These are phyloP conservation scores for Gnomoniopsis smithogilvyi DNA, from an alignment of 2,329 filamentous ascomycete species.

Conservation along the genomic window DNA sequence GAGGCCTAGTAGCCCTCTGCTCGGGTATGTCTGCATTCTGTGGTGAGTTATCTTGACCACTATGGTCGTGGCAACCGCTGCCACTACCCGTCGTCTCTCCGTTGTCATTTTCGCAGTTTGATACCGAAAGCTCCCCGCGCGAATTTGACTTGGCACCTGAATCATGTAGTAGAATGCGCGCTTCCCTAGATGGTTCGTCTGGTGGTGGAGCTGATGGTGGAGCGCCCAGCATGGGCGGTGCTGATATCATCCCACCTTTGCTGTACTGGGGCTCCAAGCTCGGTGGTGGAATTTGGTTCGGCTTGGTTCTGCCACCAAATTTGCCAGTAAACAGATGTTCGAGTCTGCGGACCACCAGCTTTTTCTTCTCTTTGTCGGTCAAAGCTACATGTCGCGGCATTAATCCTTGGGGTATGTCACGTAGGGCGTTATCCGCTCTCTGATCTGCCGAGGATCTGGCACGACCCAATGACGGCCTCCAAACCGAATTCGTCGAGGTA, in stretches of 20 bases:
- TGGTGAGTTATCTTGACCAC: slow-evolving; percentile 38
- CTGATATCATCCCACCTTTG: slow-evolving; percentile 13
- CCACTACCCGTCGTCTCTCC: slow-evolving; percentile 33
- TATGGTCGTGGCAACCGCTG: slow-evolving; percentile 25
- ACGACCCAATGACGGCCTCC: slow-evolving; percentile 34
- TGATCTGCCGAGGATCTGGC: slow-evolving; percentile 44
- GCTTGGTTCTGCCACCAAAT: slow-evolving; percentile 31
- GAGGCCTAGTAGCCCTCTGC: slow-evolving; percentile 72
- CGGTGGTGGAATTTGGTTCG: slow-evolving; percentile 29
- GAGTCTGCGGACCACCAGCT: slow-evolving; percentile 69
- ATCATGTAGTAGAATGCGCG: slow-evolving; percentile 40
- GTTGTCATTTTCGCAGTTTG: slow-evolving; percentile 44
- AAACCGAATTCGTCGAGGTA: slow-evolving; percentile 38
- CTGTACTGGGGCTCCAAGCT: slow-evolving; percentile 1
- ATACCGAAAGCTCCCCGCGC: slow-evolving; percentile 40
- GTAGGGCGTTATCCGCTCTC: slow-evolving; percentile 67
- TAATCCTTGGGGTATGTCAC: slow-evolving; percentile 68
- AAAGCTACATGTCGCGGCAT: slow-evolving; percentile 60
- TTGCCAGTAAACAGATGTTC: slow-evolving; percentile 83
- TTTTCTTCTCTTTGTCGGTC: slow-evolving; percentile 73
- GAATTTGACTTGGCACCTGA: slow-evolving; percentile 38
- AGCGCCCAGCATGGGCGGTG: slow-evolving; percentile 1
- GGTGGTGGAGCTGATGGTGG: slow-evolving; percentile 7
- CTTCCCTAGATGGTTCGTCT: slow-evolving; percentile 42
- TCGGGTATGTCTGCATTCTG: slow-evolving; percentile 47